Base-by-base conservation (phyloP, 2,329 filamentous ascomycete species). In the Penicillium hordei region DNA sequence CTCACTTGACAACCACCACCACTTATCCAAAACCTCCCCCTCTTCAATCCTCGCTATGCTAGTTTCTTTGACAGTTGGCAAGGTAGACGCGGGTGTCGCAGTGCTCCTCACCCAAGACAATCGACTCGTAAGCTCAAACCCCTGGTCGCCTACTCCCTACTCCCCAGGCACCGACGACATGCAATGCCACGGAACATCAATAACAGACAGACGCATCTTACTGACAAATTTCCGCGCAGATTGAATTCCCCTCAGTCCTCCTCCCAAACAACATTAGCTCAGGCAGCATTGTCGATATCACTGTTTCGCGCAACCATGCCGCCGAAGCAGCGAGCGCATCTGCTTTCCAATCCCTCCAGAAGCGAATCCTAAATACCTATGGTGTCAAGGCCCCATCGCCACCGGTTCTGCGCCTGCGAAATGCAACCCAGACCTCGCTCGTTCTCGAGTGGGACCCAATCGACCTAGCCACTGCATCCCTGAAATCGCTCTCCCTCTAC, bases 361-460 rank as follows among this genome's bases (percentile, higher is more conserved):
- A 89, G 69, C 87, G 88, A 68, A 97, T 99, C 79, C 89, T 89
- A 77, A 82, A 84, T 67, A 89, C 90, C 53, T 97, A 97, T 74
- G 94, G 94, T 67, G 86, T 90, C 65, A 81, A 85, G 59, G 88
- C 91, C 57, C 94, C 94, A 33, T 79, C 84, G 25, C 81, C 89
- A 1, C 94, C 94, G 8, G 77, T 89, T 50, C 86, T 99, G 36
- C 90, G 92, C 70, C 95, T 94, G 76, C 89, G 92, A 77, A 99
- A 97, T 82, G 93, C 93, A 55, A 99, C 94, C 1, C 94, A 99
- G 78, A 99, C 94, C n/a, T 95, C 91, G 29, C 89, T 97, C 45
- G 94, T 99, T 38, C 89, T 99, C 52, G 94, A 97, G 78, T 99
- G 94, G 94, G 94, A 97, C 64, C 91, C 93, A 34, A 89, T 99